Evolutionary conservation across 202 grass and related monocot genomes (phyloP), one percentile per base, ranked within the genome.

Genomic region (Setaria italica): DNA sequence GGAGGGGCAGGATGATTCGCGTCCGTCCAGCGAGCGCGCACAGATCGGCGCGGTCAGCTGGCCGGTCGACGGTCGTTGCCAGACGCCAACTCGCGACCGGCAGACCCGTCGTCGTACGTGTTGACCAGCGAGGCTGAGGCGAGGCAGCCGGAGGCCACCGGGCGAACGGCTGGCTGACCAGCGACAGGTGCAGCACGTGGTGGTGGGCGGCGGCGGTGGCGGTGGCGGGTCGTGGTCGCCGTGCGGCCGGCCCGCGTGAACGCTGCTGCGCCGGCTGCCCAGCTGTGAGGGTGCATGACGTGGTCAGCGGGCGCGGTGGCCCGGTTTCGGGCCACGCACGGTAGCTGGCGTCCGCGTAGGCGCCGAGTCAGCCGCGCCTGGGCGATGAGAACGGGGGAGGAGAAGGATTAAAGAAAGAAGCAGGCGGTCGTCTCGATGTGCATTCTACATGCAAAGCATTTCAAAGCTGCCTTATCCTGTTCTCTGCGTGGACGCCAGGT

Each of bases 401-500:
- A 20, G 56, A 49, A 49, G 7, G 20, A 42, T 33, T 65, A 70
- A 84, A 51, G 17, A 80, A 58, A 33, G 29, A 30, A 4, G 30
- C 11, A 4, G 1, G 72, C 42, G 37, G 1, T 1, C 14, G 6
- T 54, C 35, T 74, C 37, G 3, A 11, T 72, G 62, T 70, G 20
- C 47, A 10, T 49, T 14, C 7, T 37, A 0, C 64, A 67, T 68
- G 37, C 65, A 68, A 68, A 42, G 59, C 59, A 14, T 62, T 30
- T 45, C 54, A 63, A 72, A 80, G 60, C 69, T 65, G 47, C 11
- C 63, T 67, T 76, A 59, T 58, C 78, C 66, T 54, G 46, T 83
- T 79, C 71, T 68, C 8, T 76, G 70, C 82, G 77, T 81, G 76
- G 82, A 13, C 50, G 77, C 77, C 84, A 80, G 68, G 14, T 80